phyloP scores from a whole-genome alignment of 1,284 basidiomycete species.

The Melampsora occidentalis region DNA sequence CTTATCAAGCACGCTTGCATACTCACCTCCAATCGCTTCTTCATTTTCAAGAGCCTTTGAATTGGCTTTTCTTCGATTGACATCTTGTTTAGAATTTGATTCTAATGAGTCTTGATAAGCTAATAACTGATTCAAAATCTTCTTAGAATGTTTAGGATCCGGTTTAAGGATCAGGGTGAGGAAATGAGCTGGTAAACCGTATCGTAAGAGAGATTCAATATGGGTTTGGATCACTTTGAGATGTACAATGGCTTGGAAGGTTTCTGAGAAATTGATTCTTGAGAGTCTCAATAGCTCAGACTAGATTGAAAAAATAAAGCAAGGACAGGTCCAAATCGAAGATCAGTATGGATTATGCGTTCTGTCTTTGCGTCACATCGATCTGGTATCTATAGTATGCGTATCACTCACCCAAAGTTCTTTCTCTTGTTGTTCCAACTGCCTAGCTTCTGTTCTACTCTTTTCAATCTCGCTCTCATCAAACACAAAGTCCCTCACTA shows the following conservation, averaged over 20 bases:
- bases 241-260: constrained; percentile 90
- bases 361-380: too few relatives aligned
- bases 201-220: constrained; percentile 91
- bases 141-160: constrained; percentile 73
- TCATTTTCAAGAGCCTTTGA: constrained; percentile 3
- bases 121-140: constrained; percentile 71
- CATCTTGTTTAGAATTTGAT: constrained; percentile 8
- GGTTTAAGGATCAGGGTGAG: constrained; percentile 82
- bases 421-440: constrained; percentile 82
- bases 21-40: constrained; percentile 32
- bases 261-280: constrained; percentile 93
- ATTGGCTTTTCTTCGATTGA: neutral
- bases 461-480: constrained; percentile 79
- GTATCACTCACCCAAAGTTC: constrained; percentile 78
- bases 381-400: neutral
- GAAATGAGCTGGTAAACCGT: constrained; percentile 91
- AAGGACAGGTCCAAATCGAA: neutral
- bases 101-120: constrained; percentile 74
- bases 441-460: constrained; percentile 75
- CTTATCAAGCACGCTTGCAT: constrained; percentile 41
- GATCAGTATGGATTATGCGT: neutral
- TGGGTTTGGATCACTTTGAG: constrained; percentile 87
- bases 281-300: constrained; percentile 89
- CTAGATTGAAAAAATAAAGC: constrained; percentile 56
- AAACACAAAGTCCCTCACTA: constrained; percentile 89